Base-by-base conservation (phyloP, 768 basidiomycete species). In the Russula sp. region DNA sequence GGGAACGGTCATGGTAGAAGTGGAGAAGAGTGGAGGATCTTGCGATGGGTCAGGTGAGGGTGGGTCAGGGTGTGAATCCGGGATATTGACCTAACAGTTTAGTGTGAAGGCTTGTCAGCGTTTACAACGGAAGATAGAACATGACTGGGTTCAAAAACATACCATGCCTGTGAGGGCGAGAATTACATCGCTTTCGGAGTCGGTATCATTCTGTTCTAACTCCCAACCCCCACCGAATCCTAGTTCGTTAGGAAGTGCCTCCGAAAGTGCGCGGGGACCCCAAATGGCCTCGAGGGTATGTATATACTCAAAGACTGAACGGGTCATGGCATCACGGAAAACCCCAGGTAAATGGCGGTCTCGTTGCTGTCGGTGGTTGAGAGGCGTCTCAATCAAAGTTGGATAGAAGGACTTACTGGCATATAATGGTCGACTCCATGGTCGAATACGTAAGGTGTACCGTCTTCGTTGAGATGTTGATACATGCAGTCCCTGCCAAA, bases 401-500 rank as follows among this genome's bases (percentile, higher is more conserved):
- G 13, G 18, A 54, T 27, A 7, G 27, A 4, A 14, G 14, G 32
- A 59, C 79, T 42, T 65, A 85, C 85, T 63, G 72, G 76, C 81
- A 87, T 82, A 60, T 76, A 80, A 22, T 75, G 73, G 39, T 82
- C 80, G 22, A 79, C 79, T 6, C 88, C 88, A 47, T 82, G 73
- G 44, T 71, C 67, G 68, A 88, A 88, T 2, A 81, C 68, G 66
- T 83, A 77, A 0, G 77, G 77, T 9, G 87, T 82, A 11, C 89
- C 90, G 66, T 91, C 89, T 0, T 76, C 73, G 31, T 86, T 85
- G 54, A 75, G 67, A 70, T 93, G 90, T 68, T 83, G 80, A 70
- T 91, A 93, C 71, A 93, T 90, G 71, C 90, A 93, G 62, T 92
- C 90, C 53, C 78, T 77, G 48, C 90, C 90, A 67, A 89, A 93